phyloP scores from a whole-genome alignment of 164 flowering plant genomes.

The Chloranthus sessilifolius region DNA sequence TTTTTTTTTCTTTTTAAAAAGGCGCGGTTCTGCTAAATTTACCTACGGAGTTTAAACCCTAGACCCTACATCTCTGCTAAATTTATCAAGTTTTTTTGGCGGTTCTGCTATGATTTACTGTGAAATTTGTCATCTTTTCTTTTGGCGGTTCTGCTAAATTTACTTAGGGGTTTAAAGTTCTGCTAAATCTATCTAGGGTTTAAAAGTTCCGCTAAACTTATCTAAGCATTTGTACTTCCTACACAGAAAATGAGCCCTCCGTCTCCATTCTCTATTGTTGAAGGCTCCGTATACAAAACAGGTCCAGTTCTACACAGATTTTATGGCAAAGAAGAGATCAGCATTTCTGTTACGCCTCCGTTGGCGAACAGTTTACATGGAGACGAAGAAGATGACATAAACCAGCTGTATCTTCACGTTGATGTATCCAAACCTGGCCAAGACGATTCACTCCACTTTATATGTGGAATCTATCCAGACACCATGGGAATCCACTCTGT shows the following conservation, averaged over 20 bases:
- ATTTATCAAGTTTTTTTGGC: too few relatives aligned
- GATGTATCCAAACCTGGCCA: conserved; percentile 59
- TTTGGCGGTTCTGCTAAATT: too few relatives aligned
- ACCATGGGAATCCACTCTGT: conserved; percentile 86
- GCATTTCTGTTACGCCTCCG: conserved; percentile 58
- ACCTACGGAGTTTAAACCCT: too few relatives aligned
- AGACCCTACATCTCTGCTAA: too few relatives aligned
- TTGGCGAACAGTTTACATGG: conserved; percentile 53
- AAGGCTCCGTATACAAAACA: conserved; percentile 53
- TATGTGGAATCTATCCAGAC: conserved; percentile 85
- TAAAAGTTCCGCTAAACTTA: too few relatives aligned
- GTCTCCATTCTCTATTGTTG: conserved; percentile 49
- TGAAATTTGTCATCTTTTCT: conserved; percentile 24
- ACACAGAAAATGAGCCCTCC: conserved; percentile 86
- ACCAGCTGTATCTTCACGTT: conserved; percentile 75
- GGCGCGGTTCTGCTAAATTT: too few relatives aligned
- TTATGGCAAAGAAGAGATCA: conserved; percentile 60
- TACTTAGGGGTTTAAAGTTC: too few relatives aligned
- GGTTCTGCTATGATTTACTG: too few relatives aligned
- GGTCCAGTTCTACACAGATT: conserved; percentile 62
- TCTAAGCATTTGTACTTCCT: too few relatives aligned
- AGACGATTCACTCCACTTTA: conserved; percentile 47
- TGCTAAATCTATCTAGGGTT: too few relatives aligned
- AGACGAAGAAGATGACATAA: conserved; percentile 34
- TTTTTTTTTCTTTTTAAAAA: too few relatives aligned